phyloP scores from a whole-genome alignment of 495 filamentous ascomycete species.

The Aspergillus nanangensis region DNA sequence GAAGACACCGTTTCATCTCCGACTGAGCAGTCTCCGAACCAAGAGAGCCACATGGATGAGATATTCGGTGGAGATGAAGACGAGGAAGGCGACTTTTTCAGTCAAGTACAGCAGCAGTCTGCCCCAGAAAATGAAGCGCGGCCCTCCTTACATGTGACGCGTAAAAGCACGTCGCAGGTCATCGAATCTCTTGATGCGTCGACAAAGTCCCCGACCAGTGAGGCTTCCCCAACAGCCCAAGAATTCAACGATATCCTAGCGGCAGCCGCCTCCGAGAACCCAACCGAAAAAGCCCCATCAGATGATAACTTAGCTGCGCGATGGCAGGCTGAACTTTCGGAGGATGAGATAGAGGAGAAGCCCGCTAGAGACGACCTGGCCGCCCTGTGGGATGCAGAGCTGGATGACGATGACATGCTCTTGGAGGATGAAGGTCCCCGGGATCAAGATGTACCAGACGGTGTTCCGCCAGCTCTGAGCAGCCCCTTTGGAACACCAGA shows the following conservation, averaged over 20 bases:
- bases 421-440: slow-evolving; percentile 60
- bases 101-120: slow-evolving; percentile 13
- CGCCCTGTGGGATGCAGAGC: slow-evolving; percentile 77
- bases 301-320: slow-evolving; percentile 20
- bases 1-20: slow-evolving; percentile 23
- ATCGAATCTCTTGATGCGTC: slow-evolving; percentile 27
- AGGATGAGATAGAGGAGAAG: slow-evolving; percentile 13
- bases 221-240: slow-evolving; percentile 28
- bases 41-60: slow-evolving; percentile 17
- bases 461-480: slow-evolving; percentile 13
- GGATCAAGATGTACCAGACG: slow-evolving; percentile 6
- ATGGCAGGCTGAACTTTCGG: slow-evolving; percentile 23
- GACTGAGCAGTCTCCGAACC: slow-evolving; percentile 10
- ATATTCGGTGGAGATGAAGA: slow-evolving; percentile 36
- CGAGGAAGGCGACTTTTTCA: slow-evolving; percentile 37
- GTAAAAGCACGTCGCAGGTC: slow-evolving; percentile 42
- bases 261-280: slow-evolving; percentile 19
- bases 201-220: slow-evolving; percentile 26
- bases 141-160: slow-evolving; percentile 23
- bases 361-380: slow-evolving; percentile 59
- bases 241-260: slow-evolving; percentile 27
- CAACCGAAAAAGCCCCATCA: slow-evolving; percentile 7
- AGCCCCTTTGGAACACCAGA: slow-evolving; percentile 32
- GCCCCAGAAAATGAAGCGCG: slow-evolving; percentile 6
- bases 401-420: slow-evolving; percentile 71